Base-by-base conservation (phyloP, 1,284 basidiomycete species). In the Marasmius fiardii region DNA sequence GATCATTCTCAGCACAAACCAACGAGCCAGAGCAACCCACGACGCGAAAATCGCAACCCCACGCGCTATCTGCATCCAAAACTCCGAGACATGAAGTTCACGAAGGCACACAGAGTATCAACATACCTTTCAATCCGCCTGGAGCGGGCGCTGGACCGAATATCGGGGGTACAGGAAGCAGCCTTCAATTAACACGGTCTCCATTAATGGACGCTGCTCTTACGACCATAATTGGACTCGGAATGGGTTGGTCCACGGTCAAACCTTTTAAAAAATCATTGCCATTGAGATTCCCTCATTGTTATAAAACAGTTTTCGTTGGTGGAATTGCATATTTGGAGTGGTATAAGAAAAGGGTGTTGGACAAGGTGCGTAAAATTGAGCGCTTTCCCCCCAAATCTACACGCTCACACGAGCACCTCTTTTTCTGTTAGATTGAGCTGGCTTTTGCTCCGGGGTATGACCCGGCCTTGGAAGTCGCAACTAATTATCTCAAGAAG, bases 291-390 rank as follows among this genome's bases (percentile, higher is more conserved):
- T 43, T 11, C 34, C 37, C n/a, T 23, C 33, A n/a, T 6, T 24
- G 47, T 12, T 51, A 11, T 14, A 31, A 12, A 11, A 21, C 61
- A 86, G 82, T 87, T 4, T 88, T 90, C 63, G 61, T 82, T 23
- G 88, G 88, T 23, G 90, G 92, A 52, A 73, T 89, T 14, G 80
- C 78, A 11, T 92, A 92, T 68, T 71, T 91, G 52, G 73, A 75
- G 31, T 92, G 85, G 86, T 93, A 93, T 73, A 92, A 93, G 71
- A 80, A 80, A 61, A 84, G 85, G 65, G 90, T 92, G 10, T 74
- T 92, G n/a, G 74, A 82, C 67, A 86, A 93, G 76, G 90, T 88
- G 53, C 53, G 65, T 58, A 16, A n/a, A 21, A 4, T 41, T 43
- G n/a, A 28, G n/a, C 28, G 18, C 10, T 23, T 16, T 35, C 16